These are phyloP conservation scores for Chaetoscypha palmicola DNA, from an alignment of 2,329 filamentous ascomycete species.

Conservation along the genomic window DNA sequence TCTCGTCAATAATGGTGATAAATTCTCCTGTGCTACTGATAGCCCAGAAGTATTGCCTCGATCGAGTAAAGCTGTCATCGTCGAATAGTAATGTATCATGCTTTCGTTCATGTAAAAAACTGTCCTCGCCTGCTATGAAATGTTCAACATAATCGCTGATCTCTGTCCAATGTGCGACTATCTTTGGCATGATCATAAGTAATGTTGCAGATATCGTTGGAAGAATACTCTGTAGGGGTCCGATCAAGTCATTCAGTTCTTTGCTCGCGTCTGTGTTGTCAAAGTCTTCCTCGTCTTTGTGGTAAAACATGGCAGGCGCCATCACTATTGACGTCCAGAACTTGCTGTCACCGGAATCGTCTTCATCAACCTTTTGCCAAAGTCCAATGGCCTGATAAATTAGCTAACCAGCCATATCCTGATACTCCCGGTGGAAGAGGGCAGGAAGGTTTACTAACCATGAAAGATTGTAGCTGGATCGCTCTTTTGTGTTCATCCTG, in stretches of 20 bases:
- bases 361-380: not conserved
- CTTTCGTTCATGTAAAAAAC: not conserved
- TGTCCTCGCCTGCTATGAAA: not conserved
- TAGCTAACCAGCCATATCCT: not conserved
- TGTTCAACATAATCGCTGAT: not conserved
- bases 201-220: not conserved
- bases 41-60: constrained; percentile 26
- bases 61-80: constrained; percentile 25
- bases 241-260: not conserved
- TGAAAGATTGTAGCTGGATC: not conserved
- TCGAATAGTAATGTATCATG: constrained; percentile 27
- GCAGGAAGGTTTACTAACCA: not conserved
- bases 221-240: not conserved
- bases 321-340: not conserved
- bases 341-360: not conserved
- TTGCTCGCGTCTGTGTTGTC: not conserved
- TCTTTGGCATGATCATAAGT: not conserved
- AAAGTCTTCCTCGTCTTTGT: not conserved
- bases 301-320: not conserved
- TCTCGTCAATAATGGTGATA: constrained; percentile 19
- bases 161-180: not conserved
- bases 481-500: not conserved
- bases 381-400: not conserved
- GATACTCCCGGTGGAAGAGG: too few species aligned
- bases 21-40: constrained; percentile 15